Base-by-base conservation (phyloP, 352 stramenopile genomes). In the Globisporangium solare region DNA sequence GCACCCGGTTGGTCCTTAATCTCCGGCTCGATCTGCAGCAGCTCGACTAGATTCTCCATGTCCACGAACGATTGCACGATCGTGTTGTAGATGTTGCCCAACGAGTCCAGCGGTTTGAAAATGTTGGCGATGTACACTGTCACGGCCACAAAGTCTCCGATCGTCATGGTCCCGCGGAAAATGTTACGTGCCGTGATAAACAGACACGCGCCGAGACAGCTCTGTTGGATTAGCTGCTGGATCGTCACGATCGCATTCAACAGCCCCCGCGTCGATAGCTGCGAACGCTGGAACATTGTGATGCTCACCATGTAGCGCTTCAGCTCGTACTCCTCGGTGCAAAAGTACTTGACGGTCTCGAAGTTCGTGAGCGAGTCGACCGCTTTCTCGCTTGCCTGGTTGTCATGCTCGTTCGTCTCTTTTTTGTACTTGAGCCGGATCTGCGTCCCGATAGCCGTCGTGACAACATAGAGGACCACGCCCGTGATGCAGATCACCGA, bases 311-410 rank as follows among this genome's bases (percentile, higher is more conserved):
- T 86, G 63, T 92, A 89, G 20, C 75, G 68, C 35, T 77, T 54
- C 10, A 87, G 74, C 60, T 98, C 95, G 58, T 97, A 98, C 27
- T 91, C 74, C 69, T 98, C 95, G 1, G 86, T 94, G 37, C 90
- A 97, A 58, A 98, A 98, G 60, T 97, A 97, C 67, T 99, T 98
- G 58, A 99, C 94, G 0, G 92, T 98, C 70, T 99, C 95, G 63
- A 98, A 98, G 60, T 99, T 98, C 15, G 97, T 84, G n/a, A 98
- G 73, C n/a, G 80, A 97, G 66, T 99, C 97, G 2, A 96, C 97
- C 2, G 90, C 82, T 49, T 95, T 96, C 59, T 99, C 95, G 61
- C 98, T 96, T 45, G 86, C 97, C 54, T 98, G 85, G 75, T 99
- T 99, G 66, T 98, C 95, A 67, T 98, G 85, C 42, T 94, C 74